These are phyloP conservation scores for Conticribra weissflogii DNA, from an alignment of 108 stramenopile species.

Conservation along the genomic window DNA sequence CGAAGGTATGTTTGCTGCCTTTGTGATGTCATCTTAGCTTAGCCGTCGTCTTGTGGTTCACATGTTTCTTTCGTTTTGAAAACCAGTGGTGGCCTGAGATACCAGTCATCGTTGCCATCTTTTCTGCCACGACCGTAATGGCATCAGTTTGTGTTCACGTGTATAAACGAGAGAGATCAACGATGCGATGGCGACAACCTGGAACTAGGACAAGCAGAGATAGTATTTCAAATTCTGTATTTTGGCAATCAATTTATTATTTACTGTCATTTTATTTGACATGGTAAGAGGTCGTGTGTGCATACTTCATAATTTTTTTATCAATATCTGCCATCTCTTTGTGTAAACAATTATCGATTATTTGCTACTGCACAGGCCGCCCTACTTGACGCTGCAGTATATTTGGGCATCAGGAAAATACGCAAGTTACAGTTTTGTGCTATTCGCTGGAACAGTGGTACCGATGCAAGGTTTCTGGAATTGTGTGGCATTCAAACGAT, in stretches of 20 bases:
- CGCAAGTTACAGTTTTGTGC: conserved; percentile 11
- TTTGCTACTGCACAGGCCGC: neutral
- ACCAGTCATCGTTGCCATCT: conserved; percentile 12
- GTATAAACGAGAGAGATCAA: neutral
- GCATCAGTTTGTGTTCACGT: conserved; percentile 4
- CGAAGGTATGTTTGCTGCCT: no score
- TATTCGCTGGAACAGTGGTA: conserved; percentile 4
- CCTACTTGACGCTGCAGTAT: conserved; percentile 8
- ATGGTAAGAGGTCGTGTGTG: no score
- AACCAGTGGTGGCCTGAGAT: conserved; percentile 31
- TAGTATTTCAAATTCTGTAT: neutral
- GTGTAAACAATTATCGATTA: neutral
- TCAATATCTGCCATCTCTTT: neutral
- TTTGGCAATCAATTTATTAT: conserved; percentile 1
- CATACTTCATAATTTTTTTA: conserved; percentile 4
- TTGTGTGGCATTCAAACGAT: no score
- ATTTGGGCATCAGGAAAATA: conserved; percentile 8
- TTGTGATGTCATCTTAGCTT: neutral
- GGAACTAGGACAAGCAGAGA: neutral
- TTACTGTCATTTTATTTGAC: neutral
- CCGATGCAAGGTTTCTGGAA: conserved; percentile 33
- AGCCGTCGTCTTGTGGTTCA: neutral
- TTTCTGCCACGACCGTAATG: conserved; percentile 9
- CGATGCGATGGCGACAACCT: neutral
- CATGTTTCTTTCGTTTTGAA: neutral